Conservation (phyloP, 768 basidiomycete genomes). For the Sistotremastrum suecicum region DNA sequence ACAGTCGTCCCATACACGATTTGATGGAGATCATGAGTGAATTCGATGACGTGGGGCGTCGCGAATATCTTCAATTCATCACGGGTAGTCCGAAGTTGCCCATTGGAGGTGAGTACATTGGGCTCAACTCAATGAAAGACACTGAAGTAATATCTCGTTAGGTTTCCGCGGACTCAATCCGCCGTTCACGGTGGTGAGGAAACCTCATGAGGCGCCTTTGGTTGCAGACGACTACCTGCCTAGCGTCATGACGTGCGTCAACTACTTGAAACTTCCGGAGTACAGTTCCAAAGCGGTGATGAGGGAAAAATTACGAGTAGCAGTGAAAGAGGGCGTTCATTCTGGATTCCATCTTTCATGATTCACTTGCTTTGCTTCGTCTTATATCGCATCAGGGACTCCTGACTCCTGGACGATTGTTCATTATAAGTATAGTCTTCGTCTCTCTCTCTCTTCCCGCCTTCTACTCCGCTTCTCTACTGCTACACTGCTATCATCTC, state of each 20-base stretch:
- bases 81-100: constrained; percentile 95
- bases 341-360: constrained; percentile 90
- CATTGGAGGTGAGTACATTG: constrained; percentile 62
- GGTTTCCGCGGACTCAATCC: constrained; percentile 86
- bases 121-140: neutral
- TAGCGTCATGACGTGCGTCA: constrained; percentile 98
- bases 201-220: constrained; percentile 85
- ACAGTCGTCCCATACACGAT: constrained; percentile 81
- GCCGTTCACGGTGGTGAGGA: constrained; percentile 89
- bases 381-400: too few relatives aligned
- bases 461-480: too few relatives aligned
- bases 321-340: constrained; percentile 88
- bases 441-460: too few relatives aligned
- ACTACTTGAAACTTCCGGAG: constrained; percentile 91
- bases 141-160: neutral
- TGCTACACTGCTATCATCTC: too few relatives aligned
- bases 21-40: constrained; percentile 77
- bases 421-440: too few relatives aligned
- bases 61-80: constrained; percentile 90
- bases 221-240: constrained; percentile 90
- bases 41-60: constrained; percentile 58
- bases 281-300: constrained; percentile 82
- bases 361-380: constrained; percentile 7
- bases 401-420: too few relatives aligned
- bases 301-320: constrained; percentile 66